Base-by-base conservation (phyloP, 345 rosid species). In the Eucalyptus polyanthemos region DNA sequence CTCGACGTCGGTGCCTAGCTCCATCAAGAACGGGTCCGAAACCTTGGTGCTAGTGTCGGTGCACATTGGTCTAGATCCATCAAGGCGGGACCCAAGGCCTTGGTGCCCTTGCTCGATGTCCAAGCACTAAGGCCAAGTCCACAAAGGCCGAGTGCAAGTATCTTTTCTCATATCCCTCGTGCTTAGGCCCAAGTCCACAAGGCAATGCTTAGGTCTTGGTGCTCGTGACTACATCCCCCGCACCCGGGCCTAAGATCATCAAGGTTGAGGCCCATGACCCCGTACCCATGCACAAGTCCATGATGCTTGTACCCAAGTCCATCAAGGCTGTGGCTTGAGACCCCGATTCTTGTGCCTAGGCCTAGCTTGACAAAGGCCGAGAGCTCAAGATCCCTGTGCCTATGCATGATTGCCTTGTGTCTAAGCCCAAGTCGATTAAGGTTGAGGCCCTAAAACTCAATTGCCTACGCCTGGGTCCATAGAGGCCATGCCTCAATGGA, bases 281-380 rank as follows among this genome's bases (percentile, higher is more conserved):
- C 1, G 6, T 56, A 24, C 4, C 62, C 25, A 56, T 56, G 62
- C 27, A 22, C 62, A 56, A 56, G 62, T 56, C 29, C 62, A 1
- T 29, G 2, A 24, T 24, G 6, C 62, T 21, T 4, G 13, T 24
- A 56, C 62, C 12, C 62, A 22, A 56, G 62, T 56, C 29, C 62
- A 56, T 56, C 13, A 9, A 56, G 62, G 62, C 3, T 9, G 2
- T 19, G 56, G 56, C 24, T 53, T 53, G 24, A 53, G 56, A 53
- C 56, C 5, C 2, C 5, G 0, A 1, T 53, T 53, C 56, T 0
- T 7, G 1, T 22, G 29, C 62, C 13, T 0, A 24, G 1, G 62
- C 62, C 3, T 24, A 24, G 27, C 62, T 56, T 24, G 27, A 56
- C 62, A 56, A 56, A 56, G 62, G 29, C 5, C 6, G 0, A 56